Conservation (phyloP, 2,329 filamentous ascomycete genomes). For the Aspergillus sergii region DNA sequence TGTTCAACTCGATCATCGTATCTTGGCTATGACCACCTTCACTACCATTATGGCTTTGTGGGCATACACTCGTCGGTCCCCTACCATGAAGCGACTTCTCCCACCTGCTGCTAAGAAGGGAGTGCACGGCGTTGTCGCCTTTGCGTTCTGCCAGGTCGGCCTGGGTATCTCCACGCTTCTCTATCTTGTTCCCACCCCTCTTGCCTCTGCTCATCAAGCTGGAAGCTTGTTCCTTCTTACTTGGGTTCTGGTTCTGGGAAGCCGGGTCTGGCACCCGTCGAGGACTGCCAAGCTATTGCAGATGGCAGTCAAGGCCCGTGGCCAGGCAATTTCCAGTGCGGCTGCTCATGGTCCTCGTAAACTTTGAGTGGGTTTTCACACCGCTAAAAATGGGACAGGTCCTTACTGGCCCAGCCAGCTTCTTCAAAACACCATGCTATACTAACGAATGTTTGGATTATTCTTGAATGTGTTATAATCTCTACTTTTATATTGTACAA, state of each 20-base stretch:
- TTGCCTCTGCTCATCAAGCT: conserved; percentile 91
- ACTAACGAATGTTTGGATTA: neutral
- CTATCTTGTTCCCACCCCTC: conserved; percentile 86
- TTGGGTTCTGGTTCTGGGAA: conserved; percentile 77
- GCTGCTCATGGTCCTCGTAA: conserved; percentile 27
- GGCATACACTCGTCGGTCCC: conserved; percentile 73
- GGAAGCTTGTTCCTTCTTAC: conserved; percentile 84
- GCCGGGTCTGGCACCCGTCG: conserved; percentile 73
- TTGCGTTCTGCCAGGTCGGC: conserved; percentile 77
- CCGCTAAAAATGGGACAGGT: neutral
- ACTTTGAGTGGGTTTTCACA: conserved; percentile 12
- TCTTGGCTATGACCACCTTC: conserved; percentile 88
- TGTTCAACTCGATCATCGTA: conserved; percentile 93
- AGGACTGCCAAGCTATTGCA: conserved; percentile 63
- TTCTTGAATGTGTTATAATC: conserved; percentile 13
- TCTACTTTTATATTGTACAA: conserved; percentile 17
- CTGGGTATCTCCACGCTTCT: conserved; percentile 89
- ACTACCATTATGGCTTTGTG: conserved; percentile 77
- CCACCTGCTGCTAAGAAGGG: conserved; percentile 66
- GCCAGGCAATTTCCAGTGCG: conserved; percentile 28
- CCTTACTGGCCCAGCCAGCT: neutral
- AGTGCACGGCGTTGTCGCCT: conserved; percentile 77
- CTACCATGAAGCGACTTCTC: conserved; percentile 61
- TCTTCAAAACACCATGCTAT: neutral
- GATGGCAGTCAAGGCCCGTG: conserved; percentile 42